A percentile compares a stretch with the other conserved stretches of the same genome.
Conservation (phyloP, 352 stramenopile species). For the Phytophthora palmivora region DNA sequence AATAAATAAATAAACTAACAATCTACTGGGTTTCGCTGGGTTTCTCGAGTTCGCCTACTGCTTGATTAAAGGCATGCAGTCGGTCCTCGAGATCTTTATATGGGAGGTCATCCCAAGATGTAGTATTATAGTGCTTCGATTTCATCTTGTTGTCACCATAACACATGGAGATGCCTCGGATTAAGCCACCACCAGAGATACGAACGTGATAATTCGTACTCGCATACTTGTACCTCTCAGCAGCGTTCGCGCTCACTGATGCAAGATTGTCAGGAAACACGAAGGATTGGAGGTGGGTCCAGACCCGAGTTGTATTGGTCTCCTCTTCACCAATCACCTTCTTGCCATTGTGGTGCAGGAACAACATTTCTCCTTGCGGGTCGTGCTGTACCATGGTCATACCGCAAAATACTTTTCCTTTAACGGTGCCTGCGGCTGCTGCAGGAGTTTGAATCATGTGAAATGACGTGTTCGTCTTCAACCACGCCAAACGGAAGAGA, state of each 20-base stretch:
- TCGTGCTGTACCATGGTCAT: conserved; percentile 61
- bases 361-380: conserved; percentile 42
- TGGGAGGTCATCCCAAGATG: conserved; percentile 16
- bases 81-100: conserved; percentile 28
- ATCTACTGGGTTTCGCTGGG: conserved; percentile 6
- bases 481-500: conserved; percentile 59
- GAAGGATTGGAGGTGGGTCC: conserved; percentile 37
- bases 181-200: conserved; percentile 23
- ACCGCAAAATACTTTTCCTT: conserved; percentile 50
- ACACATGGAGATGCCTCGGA: conserved; percentile 24
- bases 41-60: conserved; percentile 16
- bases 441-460: conserved; percentile 54
- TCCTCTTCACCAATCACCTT: conserved; percentile 39
- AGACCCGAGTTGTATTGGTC: conserved; percentile 21
- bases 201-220: conserved; percentile 28
- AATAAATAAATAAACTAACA: conserved; percentile 14
- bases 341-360: conserved; percentile 57
- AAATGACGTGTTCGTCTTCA: conserved; percentile 53
- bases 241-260: conserved; percentile 5
- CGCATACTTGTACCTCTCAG: conserved; percentile 29
- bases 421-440: conserved; percentile 43
- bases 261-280: conserved; percentile 24
- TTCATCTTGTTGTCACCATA: conserved; percentile 39
- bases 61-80: conserved; percentile 22
- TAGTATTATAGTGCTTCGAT: conserved; percentile 31